Percentiles rank a stretch among this genome's conserved stretches.
Evolutionary conservation across 495 filamentous ascomycete species (phyloP).

Genomic region (Chaetomium fimeti): DNA sequence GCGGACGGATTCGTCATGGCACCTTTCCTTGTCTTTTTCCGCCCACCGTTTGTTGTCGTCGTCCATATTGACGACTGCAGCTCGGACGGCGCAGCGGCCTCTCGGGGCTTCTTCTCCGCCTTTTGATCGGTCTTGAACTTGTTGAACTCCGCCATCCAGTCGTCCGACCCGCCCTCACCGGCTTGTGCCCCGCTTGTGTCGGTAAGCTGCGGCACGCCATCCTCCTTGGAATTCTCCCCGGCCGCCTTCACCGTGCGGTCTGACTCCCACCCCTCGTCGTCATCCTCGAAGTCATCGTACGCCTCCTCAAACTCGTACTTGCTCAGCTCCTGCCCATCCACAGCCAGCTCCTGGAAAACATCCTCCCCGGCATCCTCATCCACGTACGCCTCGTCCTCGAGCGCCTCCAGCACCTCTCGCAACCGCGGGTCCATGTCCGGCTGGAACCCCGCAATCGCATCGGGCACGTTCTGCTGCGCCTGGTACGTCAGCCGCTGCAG

Average conservation of each 20-base stretch:
- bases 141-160: conserved; percentile 86
- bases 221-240: conserved; percentile 48
- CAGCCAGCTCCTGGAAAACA: conserved; percentile 74
- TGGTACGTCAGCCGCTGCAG: conserved; percentile 76
- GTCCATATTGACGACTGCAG: conserved; percentile 75
- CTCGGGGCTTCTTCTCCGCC: conserved; percentile 39
- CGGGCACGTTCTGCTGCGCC: conserved; percentile 89
- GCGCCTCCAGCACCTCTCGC: conserved; percentile 86
- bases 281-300: conserved; percentile 52
- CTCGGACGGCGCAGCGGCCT: conserved; percentile 55
- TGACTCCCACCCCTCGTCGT: conserved; percentile 86
- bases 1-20: conserved; percentile 82
- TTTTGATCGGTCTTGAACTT: conserved; percentile 82
- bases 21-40: conserved; percentile 85
- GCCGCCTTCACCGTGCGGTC: conserved; percentile 82
- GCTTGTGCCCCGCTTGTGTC: conserved; percentile 40
- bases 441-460: conserved; percentile 87
- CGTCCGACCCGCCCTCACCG: conserved; percentile 48
- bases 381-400: conserved; percentile 95
- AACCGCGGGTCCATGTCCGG: conserved; percentile 97
- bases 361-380: conserved; percentile 75
- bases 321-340: conserved; percentile 63
- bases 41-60: conserved; percentile 68
- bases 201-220: conserved; percentile 51
- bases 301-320: conserved; percentile 54